These are phyloP conservation scores for Syzygium jambos DNA, from an alignment of 345 rosid genomes.

Conservation along the genomic window DNA sequence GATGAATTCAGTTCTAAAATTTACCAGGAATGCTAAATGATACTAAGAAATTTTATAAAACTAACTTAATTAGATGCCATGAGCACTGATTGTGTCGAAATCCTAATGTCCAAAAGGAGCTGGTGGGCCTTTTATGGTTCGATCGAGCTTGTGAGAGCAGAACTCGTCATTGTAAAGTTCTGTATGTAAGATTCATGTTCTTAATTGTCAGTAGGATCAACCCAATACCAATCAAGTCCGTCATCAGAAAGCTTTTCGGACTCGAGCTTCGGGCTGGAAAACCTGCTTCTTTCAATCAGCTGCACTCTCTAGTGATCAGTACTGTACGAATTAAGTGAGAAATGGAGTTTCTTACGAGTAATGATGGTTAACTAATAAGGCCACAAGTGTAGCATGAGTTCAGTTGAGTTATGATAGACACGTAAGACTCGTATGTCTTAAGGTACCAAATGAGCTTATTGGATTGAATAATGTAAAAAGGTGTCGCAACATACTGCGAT, in stretches of 20 bases:
- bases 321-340: neutral
- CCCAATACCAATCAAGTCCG: neutral
- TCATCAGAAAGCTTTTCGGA: neutral
- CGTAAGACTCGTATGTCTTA: neutral
- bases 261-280: neutral
- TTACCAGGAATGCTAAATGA: neutral
- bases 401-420: neutral
- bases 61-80: neutral
- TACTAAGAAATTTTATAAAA: neutral
- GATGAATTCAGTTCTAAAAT: neutral
- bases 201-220: neutral
- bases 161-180: neutral
- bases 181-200: neutral
- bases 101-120: neutral
- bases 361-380: neutral
- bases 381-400: neutral
- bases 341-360: neutral
- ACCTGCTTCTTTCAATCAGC: neutral
- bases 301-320: neutral
- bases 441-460: neutral
- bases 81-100: neutral
- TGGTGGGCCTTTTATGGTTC: neutral
- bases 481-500: neutral
- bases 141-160: neutral
- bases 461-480: neutral